Percentiles rank a stretch among this genome's conserved stretches.
These are phyloP conservation scores for Nigrospora sphaerica DNA, from an alignment of 2,329 filamentous ascomycete genomes.

Conservation along the genomic window DNA sequence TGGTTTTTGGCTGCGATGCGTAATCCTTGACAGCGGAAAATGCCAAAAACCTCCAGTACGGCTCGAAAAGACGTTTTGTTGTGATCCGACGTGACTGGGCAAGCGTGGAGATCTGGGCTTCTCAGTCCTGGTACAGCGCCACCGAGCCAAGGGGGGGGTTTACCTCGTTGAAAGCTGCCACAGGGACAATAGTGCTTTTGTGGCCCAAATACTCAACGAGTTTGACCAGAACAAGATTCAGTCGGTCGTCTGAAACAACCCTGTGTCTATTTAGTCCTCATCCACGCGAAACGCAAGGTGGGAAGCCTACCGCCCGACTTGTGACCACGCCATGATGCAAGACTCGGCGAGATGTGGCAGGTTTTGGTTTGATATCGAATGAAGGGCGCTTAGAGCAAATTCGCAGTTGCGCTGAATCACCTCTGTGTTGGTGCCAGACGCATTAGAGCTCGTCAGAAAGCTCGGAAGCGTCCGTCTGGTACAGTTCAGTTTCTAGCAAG, in stretches of 20 bases:
- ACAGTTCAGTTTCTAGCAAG: neutral
- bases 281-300: neutral
- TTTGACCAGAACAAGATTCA: slow-evolving; percentile 78
- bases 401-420: slow-evolving; percentile 58
- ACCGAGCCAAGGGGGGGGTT: slow-evolving; percentile 6
- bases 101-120: slow-evolving; percentile 53
- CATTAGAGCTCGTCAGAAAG: slow-evolving; percentile 50
- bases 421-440: slow-evolving; percentile 23
- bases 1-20: slow-evolving; percentile 71
- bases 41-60: slow-evolving; percentile 84
- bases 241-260: slow-evolving; percentile 69
- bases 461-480: slow-evolving; percentile 53
- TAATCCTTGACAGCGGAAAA: slow-evolving; percentile 79
- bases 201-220: slow-evolving; percentile 84
- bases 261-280: slow-evolving; percentile 25
- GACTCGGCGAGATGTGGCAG: slow-evolving; percentile 69
- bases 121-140: neutral
- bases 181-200: slow-evolving; percentile 69
- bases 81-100: slow-evolving; percentile 58
- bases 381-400: slow-evolving; percentile 63
- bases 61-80: slow-evolving; percentile 65
- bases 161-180: slow-evolving; percentile 77
- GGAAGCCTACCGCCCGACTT: slow-evolving; percentile 59
- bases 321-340: slow-evolving; percentile 78
- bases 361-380: slow-evolving; percentile 63